These are phyloP conservation scores for Pseudogymnoascus sp. DNA, from an alignment of 2,329 filamentous ascomycete species.

Conservation along the genomic window DNA sequence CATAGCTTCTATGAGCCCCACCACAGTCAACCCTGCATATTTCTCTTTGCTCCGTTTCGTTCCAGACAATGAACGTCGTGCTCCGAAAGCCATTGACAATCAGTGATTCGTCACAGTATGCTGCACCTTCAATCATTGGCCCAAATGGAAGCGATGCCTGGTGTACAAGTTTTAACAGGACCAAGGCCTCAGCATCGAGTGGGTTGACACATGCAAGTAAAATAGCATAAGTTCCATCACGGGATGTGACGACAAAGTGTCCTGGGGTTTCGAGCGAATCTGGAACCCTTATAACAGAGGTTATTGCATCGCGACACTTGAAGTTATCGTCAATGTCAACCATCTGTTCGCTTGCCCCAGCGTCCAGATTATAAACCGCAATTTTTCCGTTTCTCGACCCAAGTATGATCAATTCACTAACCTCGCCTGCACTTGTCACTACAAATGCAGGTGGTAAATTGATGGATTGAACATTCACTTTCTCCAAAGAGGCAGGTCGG, in stretches of 20 bases:
- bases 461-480: constrained; percentile 10
- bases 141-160: constrained; percentile 64
- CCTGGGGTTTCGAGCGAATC: constrained; percentile 23
- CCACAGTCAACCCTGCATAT: constrained; percentile 71
- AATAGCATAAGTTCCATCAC: constrained; percentile 70
- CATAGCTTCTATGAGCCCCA: constrained; percentile 74
- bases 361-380: constrained; percentile 36
- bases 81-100: constrained; percentile 75
- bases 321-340: not conserved
- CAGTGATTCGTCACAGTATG: constrained; percentile 51
- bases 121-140: constrained; percentile 67
- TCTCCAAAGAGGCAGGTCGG: constrained; percentile 13
- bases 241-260: constrained; percentile 63
- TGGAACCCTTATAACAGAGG: constrained; percentile 22
- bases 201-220: constrained; percentile 30
- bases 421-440: constrained; percentile 42
- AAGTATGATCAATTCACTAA: constrained; percentile 37
- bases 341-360: constrained; percentile 13
- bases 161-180: constrained; percentile 50
- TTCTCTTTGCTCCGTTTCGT: constrained; percentile 63
- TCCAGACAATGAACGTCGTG: constrained; percentile 74
- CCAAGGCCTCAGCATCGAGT: not conserved
- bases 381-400: constrained; percentile 51
- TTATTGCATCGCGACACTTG: constrained; percentile 16
- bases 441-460: constrained; percentile 38